A percentile compares a stretch with the other conserved stretches of the same genome.
These are phyloP conservation scores for Heritiera littoralis DNA, from an alignment of 345 rosid genomes.

Conservation along the genomic window DNA sequence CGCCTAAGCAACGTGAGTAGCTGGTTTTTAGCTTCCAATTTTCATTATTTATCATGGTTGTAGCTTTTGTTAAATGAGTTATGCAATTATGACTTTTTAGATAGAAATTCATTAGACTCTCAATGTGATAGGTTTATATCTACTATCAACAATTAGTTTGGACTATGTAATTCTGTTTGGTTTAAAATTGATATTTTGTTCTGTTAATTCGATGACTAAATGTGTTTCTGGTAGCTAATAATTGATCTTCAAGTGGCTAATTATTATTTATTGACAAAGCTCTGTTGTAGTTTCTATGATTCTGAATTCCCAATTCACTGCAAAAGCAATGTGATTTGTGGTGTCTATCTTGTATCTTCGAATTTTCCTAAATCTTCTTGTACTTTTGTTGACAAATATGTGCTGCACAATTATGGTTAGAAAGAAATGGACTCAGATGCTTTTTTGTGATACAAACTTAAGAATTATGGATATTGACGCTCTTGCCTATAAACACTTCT, in stretches of 20 bases:
- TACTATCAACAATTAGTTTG: neutral
- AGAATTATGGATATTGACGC: neutral
- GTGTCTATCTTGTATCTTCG: neutral
- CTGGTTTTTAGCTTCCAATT: neutral
- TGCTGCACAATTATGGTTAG: neutral
- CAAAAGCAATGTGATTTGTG: neutral
- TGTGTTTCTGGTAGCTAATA: neutral
- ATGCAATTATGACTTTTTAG: neutral
- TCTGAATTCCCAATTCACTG: neutral
- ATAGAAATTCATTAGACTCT: neutral
- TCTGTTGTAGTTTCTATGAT: neutral
- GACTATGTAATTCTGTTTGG: neutral
- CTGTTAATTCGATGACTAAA: conserved; percentile 3
- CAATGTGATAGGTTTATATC: neutral
- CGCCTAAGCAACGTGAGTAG: conserved; percentile 69
- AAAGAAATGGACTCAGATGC: neutral
- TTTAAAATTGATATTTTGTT: neutral
- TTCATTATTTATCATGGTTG: conserved; percentile 1
- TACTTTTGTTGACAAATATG: neutral
- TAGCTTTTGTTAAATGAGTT: neutral
- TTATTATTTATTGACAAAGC: neutral
- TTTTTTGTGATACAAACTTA: neutral
- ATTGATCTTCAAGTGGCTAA: neutral
- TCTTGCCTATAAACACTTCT: neutral
- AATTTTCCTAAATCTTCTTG: neutral